Evolutionary conservation across 228 moss, liverwort and hornwort genomes (phyloP).

Genomic region (Sphagnum fallax): DNA sequence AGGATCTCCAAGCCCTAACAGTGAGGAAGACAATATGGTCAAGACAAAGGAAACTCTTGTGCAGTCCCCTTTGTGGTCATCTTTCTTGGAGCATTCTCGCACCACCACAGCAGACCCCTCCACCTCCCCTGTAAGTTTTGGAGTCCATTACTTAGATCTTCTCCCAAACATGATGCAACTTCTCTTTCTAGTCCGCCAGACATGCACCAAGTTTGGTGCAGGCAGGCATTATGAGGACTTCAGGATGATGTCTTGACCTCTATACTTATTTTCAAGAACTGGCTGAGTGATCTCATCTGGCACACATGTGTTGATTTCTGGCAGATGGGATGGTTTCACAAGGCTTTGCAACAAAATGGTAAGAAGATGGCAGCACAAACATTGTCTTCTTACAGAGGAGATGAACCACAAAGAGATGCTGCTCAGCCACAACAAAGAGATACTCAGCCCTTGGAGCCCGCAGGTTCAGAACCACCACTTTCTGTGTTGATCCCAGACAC

Average conservation of each 20-base stretch:
- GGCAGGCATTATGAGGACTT: too few species aligned
- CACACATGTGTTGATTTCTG: neutral
- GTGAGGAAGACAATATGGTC: neutral
- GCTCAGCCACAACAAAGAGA: too few species aligned
- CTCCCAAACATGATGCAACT: too few species aligned
- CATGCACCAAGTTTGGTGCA: too few species aligned
- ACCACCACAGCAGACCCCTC: neutral
- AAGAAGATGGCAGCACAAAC: neutral
- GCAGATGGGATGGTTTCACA: neutral
- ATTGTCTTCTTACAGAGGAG: constrained; percentile 14
- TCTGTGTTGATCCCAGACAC: constrained; percentile 4
- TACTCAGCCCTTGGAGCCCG: constrained; percentile 22
- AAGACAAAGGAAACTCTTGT: constrained; percentile 4
- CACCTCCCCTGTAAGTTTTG: too few species aligned
- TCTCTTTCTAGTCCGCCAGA: too few species aligned
- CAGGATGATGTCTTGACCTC: too few species aligned
- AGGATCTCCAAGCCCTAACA: constrained; percentile 10
- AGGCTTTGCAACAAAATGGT: constrained; percentile 11
- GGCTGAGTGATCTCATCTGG: neutral
- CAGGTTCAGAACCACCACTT: constrained; percentile 14
- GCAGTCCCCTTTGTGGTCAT: neutral
- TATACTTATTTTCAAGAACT: neutral
- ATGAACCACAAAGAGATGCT: constrained; percentile 17
- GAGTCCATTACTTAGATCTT: too few species aligned
- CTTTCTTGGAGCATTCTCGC: too few species aligned